Conservation (phyloP, 1,284 basidiomycete species). For the Anthracocystis panici-leucophaei region DNA sequence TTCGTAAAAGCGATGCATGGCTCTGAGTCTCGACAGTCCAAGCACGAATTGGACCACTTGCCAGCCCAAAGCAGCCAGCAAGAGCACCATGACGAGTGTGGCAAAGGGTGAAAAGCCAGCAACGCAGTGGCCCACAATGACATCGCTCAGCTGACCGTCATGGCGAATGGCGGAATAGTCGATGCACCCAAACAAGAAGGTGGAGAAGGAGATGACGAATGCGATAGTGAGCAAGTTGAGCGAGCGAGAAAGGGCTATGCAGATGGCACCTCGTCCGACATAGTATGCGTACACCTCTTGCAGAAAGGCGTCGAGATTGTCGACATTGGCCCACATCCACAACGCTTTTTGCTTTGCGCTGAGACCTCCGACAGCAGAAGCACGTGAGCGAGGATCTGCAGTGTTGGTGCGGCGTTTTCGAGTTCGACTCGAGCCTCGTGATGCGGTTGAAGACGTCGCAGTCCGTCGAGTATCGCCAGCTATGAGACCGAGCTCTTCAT, state of each 20-base stretch:
- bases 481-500: constrained; percentile 43
- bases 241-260: constrained; percentile 86
- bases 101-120: constrained; percentile 85
- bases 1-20: constrained; percentile 89
- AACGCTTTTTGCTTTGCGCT: constrained; percentile 74
- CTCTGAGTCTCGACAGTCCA: constrained; percentile 79
- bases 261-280: constrained; percentile 93
- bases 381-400: constrained; percentile 31
- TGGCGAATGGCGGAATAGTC: constrained; percentile 81
- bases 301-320: constrained; percentile 92
- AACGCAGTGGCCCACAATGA: constrained; percentile 70
- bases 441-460: background rate
- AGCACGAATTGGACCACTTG: constrained; percentile 73
- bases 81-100: constrained; percentile 73
- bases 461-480: constrained; percentile 12
- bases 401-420: constrained; percentile 18
- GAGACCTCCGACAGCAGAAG: constrained; percentile 40
- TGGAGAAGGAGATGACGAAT: constrained; percentile 96
- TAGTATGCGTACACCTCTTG: constrained; percentile 97
- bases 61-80: constrained; percentile 80
- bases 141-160: constrained; percentile 61
- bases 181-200: constrained; percentile 92
- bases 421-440: constrained; percentile 22
- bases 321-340: constrained; percentile 99
- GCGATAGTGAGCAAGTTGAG: constrained; percentile 94